These are phyloP conservation scores for Triticum turgidum DNA, from an alignment of 176 grass and related monocot species.

Conservation along the genomic window DNA sequence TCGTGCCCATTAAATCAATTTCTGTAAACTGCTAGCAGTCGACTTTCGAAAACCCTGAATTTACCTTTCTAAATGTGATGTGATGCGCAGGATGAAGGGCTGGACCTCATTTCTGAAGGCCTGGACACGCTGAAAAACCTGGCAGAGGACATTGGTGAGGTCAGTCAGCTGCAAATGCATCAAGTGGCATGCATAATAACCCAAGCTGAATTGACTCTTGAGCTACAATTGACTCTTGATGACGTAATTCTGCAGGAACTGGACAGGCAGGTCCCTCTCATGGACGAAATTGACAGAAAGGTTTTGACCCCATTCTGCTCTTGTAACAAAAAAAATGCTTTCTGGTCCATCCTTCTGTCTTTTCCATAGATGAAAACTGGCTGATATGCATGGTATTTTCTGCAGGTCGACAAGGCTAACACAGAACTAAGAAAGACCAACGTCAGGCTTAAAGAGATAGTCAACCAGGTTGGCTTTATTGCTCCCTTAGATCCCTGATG, in stretches of 20 bases:
- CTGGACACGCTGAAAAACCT: slow-evolving; percentile 82
- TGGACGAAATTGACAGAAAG: slow-evolving; percentile 94
- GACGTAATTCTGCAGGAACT: slow-evolving; percentile 61
- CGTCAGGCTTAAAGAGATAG: slow-evolving; percentile 79
- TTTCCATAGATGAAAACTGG: no score
- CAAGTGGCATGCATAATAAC: neutral
- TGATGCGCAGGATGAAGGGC: slow-evolving; percentile 58
- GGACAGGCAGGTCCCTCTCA: slow-evolving; percentile 79
- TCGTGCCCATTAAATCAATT: neutral
- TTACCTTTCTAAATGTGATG: neutral
- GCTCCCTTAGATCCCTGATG: neutral
- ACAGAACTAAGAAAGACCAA: slow-evolving; percentile 85
- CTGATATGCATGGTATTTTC: neutral
- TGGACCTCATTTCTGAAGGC: slow-evolving; percentile 86
- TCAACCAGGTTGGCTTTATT: slow-evolving; percentile 49
- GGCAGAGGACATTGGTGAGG: slow-evolving; percentile 86
- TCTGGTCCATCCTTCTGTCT: neutral
- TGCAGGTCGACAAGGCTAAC: slow-evolving; percentile 72
- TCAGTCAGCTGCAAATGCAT: slow-evolving; percentile 2
- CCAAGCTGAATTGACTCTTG: no score
- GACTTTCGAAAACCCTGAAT: neutral
- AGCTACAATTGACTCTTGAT: neutral
- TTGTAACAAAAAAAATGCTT: neutral
- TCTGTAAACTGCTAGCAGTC: no score
- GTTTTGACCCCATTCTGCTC: neutral